A percentile compares a stretch with the other conserved stretches of the same genome.
Conservation (phyloP, 176 grass and related monocot species). For the Lolium multiflorum region DNA sequence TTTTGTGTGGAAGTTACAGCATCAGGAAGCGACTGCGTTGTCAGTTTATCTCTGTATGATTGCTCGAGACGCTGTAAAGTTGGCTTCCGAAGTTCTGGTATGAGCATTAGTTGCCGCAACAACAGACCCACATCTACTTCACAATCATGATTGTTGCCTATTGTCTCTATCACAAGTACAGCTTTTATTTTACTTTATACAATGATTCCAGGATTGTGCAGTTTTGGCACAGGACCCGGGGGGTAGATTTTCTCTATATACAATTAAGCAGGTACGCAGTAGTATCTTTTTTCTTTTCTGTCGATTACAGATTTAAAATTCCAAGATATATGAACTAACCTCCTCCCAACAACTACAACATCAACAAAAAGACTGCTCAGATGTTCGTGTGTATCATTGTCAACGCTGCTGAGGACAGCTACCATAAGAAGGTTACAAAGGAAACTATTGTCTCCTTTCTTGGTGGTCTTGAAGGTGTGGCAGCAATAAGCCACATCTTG, state of each 20-base stretch:
- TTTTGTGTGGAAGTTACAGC: not conserved
- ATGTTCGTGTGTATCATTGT: not conserved
- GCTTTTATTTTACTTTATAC: not conserved
- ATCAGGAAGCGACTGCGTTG: not conserved
- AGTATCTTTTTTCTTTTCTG: not conserved
- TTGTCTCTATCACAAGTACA: not conserved
- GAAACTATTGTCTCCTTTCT: constrained; percentile 19
- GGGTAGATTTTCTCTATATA: not conserved
- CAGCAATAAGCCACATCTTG: constrained; percentile 11
- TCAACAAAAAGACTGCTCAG: not conserved
- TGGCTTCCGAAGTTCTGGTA: not conserved
- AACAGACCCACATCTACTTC: not conserved
- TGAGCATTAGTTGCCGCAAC: not conserved
- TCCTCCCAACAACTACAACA: not conserved
- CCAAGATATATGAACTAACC: not conserved
- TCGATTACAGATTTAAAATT: not conserved
- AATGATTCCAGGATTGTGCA: not conserved
- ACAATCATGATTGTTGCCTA: not conserved
- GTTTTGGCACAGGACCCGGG: not conserved
- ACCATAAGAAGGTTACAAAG: not conserved
- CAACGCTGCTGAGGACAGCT: not conserved
- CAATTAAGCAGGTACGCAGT: not conserved
- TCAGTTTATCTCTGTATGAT: not conserved
- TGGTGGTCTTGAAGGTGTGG: constrained; percentile 1
- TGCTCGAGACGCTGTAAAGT: not conserved